These are phyloP conservation scores for Pseudevernia furfuracea DNA, from an alignment of 495 filamentous ascomycete genomes.

Conservation along the genomic window DNA sequence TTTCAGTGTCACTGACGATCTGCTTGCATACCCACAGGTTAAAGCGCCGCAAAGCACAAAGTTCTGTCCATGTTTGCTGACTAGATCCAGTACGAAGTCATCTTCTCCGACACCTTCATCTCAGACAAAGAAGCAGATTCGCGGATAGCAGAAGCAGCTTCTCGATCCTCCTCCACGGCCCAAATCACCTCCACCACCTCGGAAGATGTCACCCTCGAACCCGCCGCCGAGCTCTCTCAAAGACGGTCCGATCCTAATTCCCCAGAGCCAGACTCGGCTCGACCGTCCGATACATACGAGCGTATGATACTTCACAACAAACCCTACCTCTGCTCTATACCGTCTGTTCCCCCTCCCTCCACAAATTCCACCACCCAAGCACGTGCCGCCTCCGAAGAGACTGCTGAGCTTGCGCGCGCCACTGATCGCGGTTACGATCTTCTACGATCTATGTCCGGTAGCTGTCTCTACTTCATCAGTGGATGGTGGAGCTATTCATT, in stretches of 20 bases:
- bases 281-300: conserved; percentile 53
- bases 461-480: conserved; percentile 81
- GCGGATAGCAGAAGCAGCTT: conserved; percentile 34
- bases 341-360: conserved; percentile 51
- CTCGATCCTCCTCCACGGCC: conserved; percentile 31
- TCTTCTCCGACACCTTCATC: conserved; percentile 68
- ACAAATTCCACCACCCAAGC: conserved; percentile 52
- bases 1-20: conserved; percentile 82
- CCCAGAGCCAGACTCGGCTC: conserved; percentile 13
- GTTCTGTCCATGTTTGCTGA: neutral
- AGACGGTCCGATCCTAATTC: conserved; percentile 17
- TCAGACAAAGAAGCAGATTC: conserved; percentile 60
- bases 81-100: conserved; percentile 63
- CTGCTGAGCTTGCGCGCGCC: conserved; percentile 77
- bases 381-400: conserved; percentile 59
- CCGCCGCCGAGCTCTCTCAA: conserved; percentile 23
- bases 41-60: neutral
- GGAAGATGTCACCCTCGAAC: conserved; percentile 24
- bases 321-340: conserved; percentile 79
- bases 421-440: conserved; percentile 82
- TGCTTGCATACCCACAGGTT: conserved; percentile 89
- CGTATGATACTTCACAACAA: conserved; percentile 60
- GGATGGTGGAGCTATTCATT: conserved; percentile 98
- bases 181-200: conserved; percentile 30
- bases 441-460: conserved; percentile 75